Evolutionary conservation across 352 stramenopile species (phyloP), one percentile per base, ranked within the genome.

Genomic region (Phytopythium cucurbitacearum): DNA sequence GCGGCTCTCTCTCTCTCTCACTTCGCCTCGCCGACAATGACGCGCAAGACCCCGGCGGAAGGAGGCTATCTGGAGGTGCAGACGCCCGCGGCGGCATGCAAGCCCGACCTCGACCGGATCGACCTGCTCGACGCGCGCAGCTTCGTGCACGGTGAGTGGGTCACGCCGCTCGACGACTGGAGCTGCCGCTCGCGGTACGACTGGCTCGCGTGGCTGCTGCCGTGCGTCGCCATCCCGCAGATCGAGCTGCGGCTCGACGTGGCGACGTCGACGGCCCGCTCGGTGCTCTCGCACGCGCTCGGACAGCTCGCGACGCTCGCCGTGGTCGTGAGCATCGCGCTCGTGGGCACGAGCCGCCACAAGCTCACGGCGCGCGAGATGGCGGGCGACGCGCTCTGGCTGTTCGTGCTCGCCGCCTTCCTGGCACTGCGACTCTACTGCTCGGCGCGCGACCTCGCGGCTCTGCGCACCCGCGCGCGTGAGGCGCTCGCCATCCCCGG

Each of bases 111-210:
- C 36, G 7, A n/a, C 7, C 16, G 21, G 34, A 15, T n/a, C 16
- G 35, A 44, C n/a, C 11, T 5, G 4, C 4, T 3, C 3, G 36
- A 53, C 1, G n/a, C 5, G 8, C 32, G 32, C 35, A 40, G 13
- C 2, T 13, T 33, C n/a, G 47, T 53, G n/a, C 47, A 44, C 35
- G 41, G 41, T 5, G 47, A 34, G n/a, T 53, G 47, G 47, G 47
- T 8, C n/a, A 41, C 47, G n/a, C 12, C 47, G 7, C 47, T 53
- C 10, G 11, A 9, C 1, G 47, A 43, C 34, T 53, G 47, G 47
- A 36, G 43, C 16, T 44, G 16, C 35, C 47, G 47, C 15, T 53
- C 47, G 47, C 47, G 47, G 34, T 53, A 44, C 16, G 47, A 53
- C 36, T 53, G 47, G 47, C n/a, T 53, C 34, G 35, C 7, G 16